Evolutionary conservation across 2,329 filamentous ascomycete genomes (phyloP), one percentile per base, ranked within the genome.

Genomic region (Sphaerulina musiva): DNA sequence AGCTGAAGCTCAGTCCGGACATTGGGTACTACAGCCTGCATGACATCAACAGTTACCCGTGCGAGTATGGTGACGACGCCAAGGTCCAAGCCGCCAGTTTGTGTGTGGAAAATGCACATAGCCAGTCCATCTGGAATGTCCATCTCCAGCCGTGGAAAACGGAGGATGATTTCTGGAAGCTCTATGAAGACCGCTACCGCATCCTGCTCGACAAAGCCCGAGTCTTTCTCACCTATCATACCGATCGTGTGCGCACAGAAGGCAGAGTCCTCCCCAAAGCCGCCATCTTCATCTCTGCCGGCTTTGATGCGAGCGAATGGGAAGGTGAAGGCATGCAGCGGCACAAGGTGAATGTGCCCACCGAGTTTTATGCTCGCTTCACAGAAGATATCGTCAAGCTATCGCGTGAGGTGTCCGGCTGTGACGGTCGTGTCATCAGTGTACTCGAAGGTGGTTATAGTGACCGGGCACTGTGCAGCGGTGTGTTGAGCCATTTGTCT

Each of bases 21-120:
- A 93, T 97, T 64, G 93, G 91, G 8, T 98, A 98, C 69, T 97
- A 95, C 71, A 96, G 91, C 69, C 71, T 98, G 42, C 93, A 98
- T 69, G 93, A 98, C 67, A 96, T 98, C 74, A 97, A 98, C 72
- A 97, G 92, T 0, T 98, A 95, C 66, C 93, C 95, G 0, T 98
- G 93, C 69, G 93, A 98, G 70, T 82, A 80, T 68, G 93, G 92
- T n/a, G 92, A 97, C 58, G 82, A 87, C 54, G 89, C 93, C 20
- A 97, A 97, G 71, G 85, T 97, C 48, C 89, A 87, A 67, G 95
- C 92, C 64, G 93, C 95, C 1, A 96, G 91, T 73, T 74, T 96
- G 26, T 97, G 95, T 69, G 85, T 98, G 59, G 91, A 97, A 57
- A 91, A 91, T 64, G 90, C 92, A 0, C 93, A 98, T 68, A 87